Conservation (phyloP, 208 protist species). For the Trypanosoma cruzi region DNA sequence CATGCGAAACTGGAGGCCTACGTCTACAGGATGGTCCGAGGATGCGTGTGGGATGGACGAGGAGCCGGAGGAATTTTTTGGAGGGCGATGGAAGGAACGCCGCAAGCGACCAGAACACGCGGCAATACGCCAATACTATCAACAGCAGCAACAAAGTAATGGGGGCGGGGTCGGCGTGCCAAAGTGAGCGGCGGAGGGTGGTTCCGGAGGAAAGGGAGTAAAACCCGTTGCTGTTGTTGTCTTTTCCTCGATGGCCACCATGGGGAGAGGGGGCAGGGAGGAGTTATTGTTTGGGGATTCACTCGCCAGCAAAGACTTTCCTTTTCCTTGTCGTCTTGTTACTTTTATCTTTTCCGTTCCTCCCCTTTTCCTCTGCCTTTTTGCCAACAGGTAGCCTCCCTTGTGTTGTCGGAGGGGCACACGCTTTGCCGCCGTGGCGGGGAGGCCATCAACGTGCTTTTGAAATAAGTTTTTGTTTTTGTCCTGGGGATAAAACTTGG, state of each 20-base stretch:
- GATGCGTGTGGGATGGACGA: conserved; percentile 52
- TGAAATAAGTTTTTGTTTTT: not conserved
- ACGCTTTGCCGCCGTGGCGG: not conserved
- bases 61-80: conserved; percentile 46
- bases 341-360: not conserved
- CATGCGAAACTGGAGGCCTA: conserved; percentile 36
- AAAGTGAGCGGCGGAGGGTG: conserved; percentile 19
- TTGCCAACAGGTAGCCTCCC: no score
- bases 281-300: not conserved
- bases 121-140: conserved; percentile 49
- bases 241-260: no score
- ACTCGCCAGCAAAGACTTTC: not conserved
- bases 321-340: not conserved
- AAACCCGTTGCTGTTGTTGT: not conserved
- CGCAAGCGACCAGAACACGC: conserved; percentile 75
- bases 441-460: not conserved
- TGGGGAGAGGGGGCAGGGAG: not conserved
- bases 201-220: not conserved
- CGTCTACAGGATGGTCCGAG: conserved; percentile 43
- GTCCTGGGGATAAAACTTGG: not conserved
- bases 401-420: not conserved
- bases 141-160: conserved; percentile 20
- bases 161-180: conserved; percentile 26
- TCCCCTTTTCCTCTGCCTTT: not conserved
- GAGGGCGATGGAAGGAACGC: conserved; percentile 47